Conservation (phyloP, 2,329 filamentous ascomycete genomes). For the Chrysosporium keratinophilum region DNA sequence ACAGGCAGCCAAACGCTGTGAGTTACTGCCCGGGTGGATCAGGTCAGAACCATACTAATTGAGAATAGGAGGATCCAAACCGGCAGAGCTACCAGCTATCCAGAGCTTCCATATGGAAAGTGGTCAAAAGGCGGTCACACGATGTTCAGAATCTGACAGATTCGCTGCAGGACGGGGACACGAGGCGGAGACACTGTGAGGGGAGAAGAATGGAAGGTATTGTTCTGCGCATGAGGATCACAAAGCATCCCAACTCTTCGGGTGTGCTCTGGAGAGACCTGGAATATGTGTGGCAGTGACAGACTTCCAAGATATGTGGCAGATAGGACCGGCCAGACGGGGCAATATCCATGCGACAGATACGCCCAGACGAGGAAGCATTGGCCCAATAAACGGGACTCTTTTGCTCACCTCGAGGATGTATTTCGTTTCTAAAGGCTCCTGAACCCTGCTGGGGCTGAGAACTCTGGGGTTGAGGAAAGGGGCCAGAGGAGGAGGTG, state of each 20-base stretch:
- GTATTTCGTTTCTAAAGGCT: not conserved
- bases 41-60: not conserved
- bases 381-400: not conserved
- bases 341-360: not conserved
- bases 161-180: not conserved
- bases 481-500: not conserved
- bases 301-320: not conserved
- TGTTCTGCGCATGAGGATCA: slow-evolving; percentile 13
- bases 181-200: not conserved
- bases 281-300: not conserved
- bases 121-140: not conserved
- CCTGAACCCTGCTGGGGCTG: not conserved
- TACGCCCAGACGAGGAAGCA: not conserved
- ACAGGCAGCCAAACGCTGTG: not conserved
- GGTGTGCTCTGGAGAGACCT: not conserved
- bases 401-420: not conserved
- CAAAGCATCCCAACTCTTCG: slow-evolving; percentile 4
- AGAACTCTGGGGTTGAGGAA: not conserved
- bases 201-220: not conserved
- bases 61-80: not conserved
- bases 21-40: not conserved
- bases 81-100: not conserved
- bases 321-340: not conserved
- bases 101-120: not conserved
- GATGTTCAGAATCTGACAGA: not conserved